Conservation (phyloP, 2,329 filamentous ascomycete species). For the Hawksworthiomyces lignivorus region DNA sequence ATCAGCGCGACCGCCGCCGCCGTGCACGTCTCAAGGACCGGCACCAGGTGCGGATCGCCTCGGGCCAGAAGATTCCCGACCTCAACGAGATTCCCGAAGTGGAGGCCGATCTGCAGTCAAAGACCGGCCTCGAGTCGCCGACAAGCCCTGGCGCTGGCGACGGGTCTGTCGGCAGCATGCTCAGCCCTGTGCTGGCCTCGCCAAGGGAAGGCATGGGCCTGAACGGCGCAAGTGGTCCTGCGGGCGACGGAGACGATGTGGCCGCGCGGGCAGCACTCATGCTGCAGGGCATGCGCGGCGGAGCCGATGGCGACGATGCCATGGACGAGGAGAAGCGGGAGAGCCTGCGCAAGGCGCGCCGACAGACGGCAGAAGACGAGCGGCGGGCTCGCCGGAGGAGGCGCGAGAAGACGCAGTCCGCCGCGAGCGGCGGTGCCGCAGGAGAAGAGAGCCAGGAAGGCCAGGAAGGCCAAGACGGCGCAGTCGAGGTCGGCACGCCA, state of each 20-base stretch:
- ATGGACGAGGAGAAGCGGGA: conserved; percentile 48
- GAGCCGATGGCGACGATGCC: conserved; percentile 52
- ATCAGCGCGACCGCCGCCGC: conserved; percentile 81
- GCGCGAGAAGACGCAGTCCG: conserved; percentile 49
- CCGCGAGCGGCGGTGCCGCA: conserved; percentile 36
- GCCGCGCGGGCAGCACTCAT: conserved; percentile 77
- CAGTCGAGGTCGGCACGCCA: too few relatives aligned
- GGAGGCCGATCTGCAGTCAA: conserved; percentile 29
- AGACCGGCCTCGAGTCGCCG: conserved; percentile 23
- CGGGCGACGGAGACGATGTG: conserved; percentile 60
- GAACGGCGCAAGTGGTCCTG: conserved; percentile 68
- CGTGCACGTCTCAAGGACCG: conserved; percentile 83
- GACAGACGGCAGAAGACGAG: conserved; percentile 76
- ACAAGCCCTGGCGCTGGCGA: conserved; percentile 21
- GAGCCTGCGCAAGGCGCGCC: conserved; percentile 50
- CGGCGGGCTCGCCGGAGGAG: conserved; percentile 58
- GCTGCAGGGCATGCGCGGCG: conserved; percentile 71
- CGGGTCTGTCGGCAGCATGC: conserved; percentile 41
- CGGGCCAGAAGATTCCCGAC: conserved; percentile 82
- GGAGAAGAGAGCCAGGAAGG: too few relatives aligned
- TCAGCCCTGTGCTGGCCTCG: conserved; percentile 43
- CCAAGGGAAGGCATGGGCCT: conserved; percentile 46
- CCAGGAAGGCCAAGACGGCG: too few relatives aligned
- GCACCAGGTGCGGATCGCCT: conserved; percentile 83
- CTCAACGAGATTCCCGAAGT: conserved; percentile 52